Evolutionary conservation across 805 yeast species (phyloP).

Genomic region (Suhomyces faveliae): DNA sequence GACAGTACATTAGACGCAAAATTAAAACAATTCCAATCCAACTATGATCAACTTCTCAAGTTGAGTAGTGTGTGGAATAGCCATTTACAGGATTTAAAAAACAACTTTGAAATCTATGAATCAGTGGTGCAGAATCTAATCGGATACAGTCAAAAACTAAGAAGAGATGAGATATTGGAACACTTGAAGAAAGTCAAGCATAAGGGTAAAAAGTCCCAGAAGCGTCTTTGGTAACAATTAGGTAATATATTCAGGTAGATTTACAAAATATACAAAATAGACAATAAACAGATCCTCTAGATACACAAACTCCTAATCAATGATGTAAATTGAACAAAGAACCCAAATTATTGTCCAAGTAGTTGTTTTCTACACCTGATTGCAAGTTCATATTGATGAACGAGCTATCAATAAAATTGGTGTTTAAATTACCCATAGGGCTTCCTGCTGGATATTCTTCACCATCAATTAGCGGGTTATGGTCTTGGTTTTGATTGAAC

Average conservation of each 20-base stretch:
- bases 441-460: slow-evolving; percentile 14
- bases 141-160: slow-evolving; percentile 82
- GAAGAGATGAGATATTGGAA: slow-evolving; percentile 47
- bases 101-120: slow-evolving; percentile 76
- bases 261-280: slow-evolving; percentile 4
- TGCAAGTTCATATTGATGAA: slow-evolving; percentile 45
- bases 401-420: slow-evolving; percentile 42
- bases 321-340: slow-evolving; percentile 29
- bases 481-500: slow-evolving; percentile 1
- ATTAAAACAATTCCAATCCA: slow-evolving; percentile 30
- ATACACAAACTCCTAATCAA: not conserved
- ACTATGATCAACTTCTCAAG: slow-evolving; percentile 24
- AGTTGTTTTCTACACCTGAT: slow-evolving; percentile 27
- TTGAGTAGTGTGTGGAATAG: slow-evolving; percentile 51
- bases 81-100: slow-evolving; percentile 46
- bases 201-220: slow-evolving; percentile 8
- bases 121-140: slow-evolving; percentile 85
- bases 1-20: slow-evolving; percentile 23
- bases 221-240: slow-evolving; percentile 4
- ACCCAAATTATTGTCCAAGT: slow-evolving; percentile 24
- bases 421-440: slow-evolving; percentile 28
- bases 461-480: slow-evolving; percentile 1
- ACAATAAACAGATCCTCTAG: not conserved
- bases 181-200: slow-evolving; percentile 18
- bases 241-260: not conserved